A percentile compares a stretch with the other conserved stretches of the same genome.
Conservation (phyloP, 768 basidiomycete genomes). For the Boletus vinaceobasis region DNA sequence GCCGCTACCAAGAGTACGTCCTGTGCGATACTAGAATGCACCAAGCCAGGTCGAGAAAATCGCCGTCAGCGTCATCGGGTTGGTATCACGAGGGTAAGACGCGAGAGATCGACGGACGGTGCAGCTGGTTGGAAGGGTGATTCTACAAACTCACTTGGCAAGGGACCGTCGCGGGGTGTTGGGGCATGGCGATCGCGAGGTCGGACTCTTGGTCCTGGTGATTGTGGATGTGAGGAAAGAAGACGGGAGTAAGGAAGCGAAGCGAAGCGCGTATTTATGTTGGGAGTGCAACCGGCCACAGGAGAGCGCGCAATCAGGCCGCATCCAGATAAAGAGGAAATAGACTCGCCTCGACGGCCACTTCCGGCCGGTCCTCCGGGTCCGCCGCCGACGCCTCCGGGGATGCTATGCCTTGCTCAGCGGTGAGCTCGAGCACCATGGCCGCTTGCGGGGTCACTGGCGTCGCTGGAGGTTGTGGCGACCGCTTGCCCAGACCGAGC, state of each 20-base stretch:
- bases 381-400: constrained; percentile 19
- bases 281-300: constrained; percentile 7
- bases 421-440: constrained; percentile 3
- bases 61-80: constrained; percentile 6
- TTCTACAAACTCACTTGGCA: constrained; percentile 38
- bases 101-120: neutral
- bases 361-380: constrained; percentile 28
- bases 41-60: neutral
- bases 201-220: constrained; percentile 17
- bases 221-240: constrained; percentile 1
- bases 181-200: constrained; percentile 25
- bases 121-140: neutral
- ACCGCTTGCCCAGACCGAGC: constrained; percentile 25
- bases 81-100: neutral
- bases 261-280: constrained; percentile 15
- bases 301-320: constrained; percentile 12
- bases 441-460: constrained; percentile 22
- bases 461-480: constrained; percentile 30
- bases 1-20: constrained; percentile 84
- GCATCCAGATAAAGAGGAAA: neutral
- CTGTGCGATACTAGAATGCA: constrained; percentile 69
- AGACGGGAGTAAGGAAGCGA: constrained; percentile 1
- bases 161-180: constrained; percentile 38
- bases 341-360: constrained; percentile 15
- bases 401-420: constrained; percentile 21